Base-by-base conservation (phyloP, 1,284 basidiomycete genomes). In the Papiliotrema nemorosa region DNA sequence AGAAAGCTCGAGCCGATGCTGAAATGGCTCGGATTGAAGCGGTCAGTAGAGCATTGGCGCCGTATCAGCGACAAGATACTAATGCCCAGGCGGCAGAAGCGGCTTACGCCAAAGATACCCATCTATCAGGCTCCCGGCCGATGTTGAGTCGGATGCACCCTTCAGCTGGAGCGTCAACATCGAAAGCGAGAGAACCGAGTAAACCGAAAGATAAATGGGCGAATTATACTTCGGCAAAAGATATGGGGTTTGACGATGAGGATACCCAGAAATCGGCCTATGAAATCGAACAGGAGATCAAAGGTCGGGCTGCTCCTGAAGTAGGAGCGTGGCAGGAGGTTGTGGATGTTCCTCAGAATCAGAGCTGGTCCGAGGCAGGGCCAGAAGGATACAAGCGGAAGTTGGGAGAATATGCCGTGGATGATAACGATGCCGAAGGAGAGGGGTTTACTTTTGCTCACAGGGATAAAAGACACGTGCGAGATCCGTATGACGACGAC, bases 321-420 rank as follows among this genome's bases (percentile, higher is more conserved):
- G 86, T 84, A 0, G 92, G 94, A 1, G 80, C 84, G 59, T 98
- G 94, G 94, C 77, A 91, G 70, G 75, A 84, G 22, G 83, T 96
- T 9, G 77, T 80, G 2, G 50, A 57, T 64, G 80, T 3, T 53
- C 58, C 68, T 6, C 35, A 29, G 9, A 48, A 42, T 20, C 44
- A 44, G 21, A 49, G 64, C 9, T 29, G 52, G 37, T 60, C 63
- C 24, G 44, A 59, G 5, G 53, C 13, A 65, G 59, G 49, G 18
- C 49, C 33, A 18, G 54, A 59, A 34, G 49, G 21, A 47, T 50
- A 52, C 38, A 58, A 54, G 41, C 40, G 56, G 13, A 58, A 55
- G 21, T 36, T 58, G 22, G 56, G 50, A 7, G 53, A 55, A 29
- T 58, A 54, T 26, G 60, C 53, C n/a, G 59, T 52, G n/a, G 52